phyloP scores from a whole-genome alignment of 1,284 basidiomycete species.

The Fistulinella cinereoalba region DNA sequence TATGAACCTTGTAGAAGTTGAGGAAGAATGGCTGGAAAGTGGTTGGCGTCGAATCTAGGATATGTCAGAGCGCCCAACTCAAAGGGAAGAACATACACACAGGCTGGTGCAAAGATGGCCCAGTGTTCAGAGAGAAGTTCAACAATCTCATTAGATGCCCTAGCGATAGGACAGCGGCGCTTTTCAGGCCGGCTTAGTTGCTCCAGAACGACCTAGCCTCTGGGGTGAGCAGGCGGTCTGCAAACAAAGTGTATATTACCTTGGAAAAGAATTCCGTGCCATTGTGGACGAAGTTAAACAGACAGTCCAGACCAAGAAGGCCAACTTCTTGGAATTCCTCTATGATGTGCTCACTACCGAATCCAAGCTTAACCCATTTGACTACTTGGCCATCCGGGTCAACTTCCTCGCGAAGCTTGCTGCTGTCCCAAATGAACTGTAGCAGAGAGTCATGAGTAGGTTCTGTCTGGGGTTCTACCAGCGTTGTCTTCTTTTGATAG shows the following conservation, averaged over 20 bases:
- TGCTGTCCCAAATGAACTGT: conserved; percentile 69
- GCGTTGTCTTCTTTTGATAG: conserved; percentile 75
- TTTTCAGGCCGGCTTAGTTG: conserved; percentile 78
- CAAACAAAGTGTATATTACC: conserved; percentile 41
- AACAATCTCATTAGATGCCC: conserved; percentile 84
- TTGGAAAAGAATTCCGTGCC: conserved; percentile 83
- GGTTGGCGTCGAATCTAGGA: conserved; percentile 73
- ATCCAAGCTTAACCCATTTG: conserved; percentile 82
- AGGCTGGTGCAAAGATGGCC: conserved; percentile 76
- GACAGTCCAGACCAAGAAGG: conserved; percentile 81
- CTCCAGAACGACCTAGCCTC: conserved; percentile 69
- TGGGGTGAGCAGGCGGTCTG: conserved; percentile 2
- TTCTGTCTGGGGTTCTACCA: conserved; percentile 69
- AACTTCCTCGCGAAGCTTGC: conserved; percentile 53
- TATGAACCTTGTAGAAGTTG: conserved; percentile 82
- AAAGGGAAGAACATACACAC: conserved; percentile 40
- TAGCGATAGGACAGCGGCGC: conserved; percentile 83
- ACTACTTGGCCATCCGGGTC: conserved; percentile 46
- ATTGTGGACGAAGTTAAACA: conserved; percentile 72
- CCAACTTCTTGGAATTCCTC: conserved; percentile 85
- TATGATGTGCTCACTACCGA: conserved; percentile 74
- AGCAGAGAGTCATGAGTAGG: conserved; percentile 62
- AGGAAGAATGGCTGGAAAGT: conserved; percentile 90
- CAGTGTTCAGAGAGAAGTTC: conserved; percentile 87
- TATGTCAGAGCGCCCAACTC: conserved; percentile 18